These are phyloP conservation scores for Xerocomus nothofagi DNA, from an alignment of 1,284 basidiomycete genomes.

Conservation along the genomic window DNA sequence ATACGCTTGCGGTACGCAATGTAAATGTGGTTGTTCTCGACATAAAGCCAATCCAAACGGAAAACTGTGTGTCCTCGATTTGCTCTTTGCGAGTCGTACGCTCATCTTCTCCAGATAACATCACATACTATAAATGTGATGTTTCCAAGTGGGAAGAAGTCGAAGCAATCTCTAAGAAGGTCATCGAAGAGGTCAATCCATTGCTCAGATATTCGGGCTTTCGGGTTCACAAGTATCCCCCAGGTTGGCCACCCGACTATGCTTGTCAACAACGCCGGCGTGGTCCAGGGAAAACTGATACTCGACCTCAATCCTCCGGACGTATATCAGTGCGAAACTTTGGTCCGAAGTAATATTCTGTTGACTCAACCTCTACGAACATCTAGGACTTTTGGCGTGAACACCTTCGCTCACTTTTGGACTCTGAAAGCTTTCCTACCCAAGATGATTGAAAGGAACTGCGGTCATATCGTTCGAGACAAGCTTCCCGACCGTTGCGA, in stretches of 20 bases:
- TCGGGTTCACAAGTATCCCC: constrained; percentile 2
- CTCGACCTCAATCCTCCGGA: constrained; percentile 79
- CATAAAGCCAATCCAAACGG: constrained; percentile 69
- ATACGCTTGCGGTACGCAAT: constrained; percentile 77
- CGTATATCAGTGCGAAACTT: constrained; percentile 67
- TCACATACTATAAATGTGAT: constrained; percentile 84
- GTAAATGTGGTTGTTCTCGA: constrained; percentile 87
- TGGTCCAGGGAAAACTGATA: constrained; percentile 86
- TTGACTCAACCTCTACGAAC: not conserved
- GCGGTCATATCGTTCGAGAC: constrained; percentile 80
- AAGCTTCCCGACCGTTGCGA: not conserved
- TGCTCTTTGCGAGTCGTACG: not conserved
- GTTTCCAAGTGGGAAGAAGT: constrained; percentile 87
- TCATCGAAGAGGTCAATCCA: constrained; percentile 68
- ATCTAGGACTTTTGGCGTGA: constrained; percentile 84
- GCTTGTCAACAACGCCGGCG: constrained; percentile 94
- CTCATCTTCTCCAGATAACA: constrained; percentile 55
- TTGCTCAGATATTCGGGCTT: not conserved
- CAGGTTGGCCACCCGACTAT: constrained; percentile 88
- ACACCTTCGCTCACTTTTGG: constrained; percentile 89
- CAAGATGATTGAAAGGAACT: constrained; percentile 73
- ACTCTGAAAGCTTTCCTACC: constrained; percentile 93
- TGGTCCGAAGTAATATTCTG: not conserved
- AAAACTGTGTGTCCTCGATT: constrained; percentile 57
- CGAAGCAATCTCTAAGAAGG: constrained; percentile 62